Evolutionary conservation across 371 early-diverging fungal species (phyloP).

Genomic region (Apophysomyces elegans): DNA sequence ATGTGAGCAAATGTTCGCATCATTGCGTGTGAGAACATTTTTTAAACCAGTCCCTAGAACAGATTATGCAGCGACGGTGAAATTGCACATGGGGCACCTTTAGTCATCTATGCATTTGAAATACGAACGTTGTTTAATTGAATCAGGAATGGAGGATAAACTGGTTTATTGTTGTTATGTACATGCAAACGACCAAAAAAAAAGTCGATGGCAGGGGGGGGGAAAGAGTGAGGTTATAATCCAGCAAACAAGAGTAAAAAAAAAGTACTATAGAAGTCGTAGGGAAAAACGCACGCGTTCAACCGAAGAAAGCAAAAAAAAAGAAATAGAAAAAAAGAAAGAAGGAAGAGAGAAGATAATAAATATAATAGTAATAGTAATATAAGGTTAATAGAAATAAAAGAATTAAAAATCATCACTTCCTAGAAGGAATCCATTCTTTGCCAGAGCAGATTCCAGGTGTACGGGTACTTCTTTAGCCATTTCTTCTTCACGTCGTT

Average conservation of each 20-base stretch:
- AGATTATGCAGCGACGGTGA: too few relatives aligned
- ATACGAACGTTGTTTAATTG: too few relatives aligned
- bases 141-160: not conserved
- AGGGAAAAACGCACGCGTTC: not conserved
- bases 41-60: too few relatives aligned
- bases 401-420: conserved; percentile 12
- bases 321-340: not conserved
- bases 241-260: conserved; percentile 1
- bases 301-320: not conserved
- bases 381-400: not conserved
- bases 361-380: conserved; percentile 2
- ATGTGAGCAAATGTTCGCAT: too few relatives aligned
- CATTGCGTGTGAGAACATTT: too few relatives aligned
- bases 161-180: conserved; percentile 3
- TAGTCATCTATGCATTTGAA: too few relatives aligned
- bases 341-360: not conserved
- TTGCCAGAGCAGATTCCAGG: conserved; percentile 32
- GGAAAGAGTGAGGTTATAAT: not conserved
- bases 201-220: not conserved
- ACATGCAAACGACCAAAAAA: not conserved
- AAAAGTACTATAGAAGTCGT: not conserved
- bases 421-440: conserved; percentile 38
- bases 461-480: conserved; percentile 33
- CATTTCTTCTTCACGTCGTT: conserved; percentile 36
- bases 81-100: too few relatives aligned